These are phyloP conservation scores for Trametopsis cervina DNA, from an alignment of 768 basidiomycete genomes.

Conservation along the genomic window DNA sequence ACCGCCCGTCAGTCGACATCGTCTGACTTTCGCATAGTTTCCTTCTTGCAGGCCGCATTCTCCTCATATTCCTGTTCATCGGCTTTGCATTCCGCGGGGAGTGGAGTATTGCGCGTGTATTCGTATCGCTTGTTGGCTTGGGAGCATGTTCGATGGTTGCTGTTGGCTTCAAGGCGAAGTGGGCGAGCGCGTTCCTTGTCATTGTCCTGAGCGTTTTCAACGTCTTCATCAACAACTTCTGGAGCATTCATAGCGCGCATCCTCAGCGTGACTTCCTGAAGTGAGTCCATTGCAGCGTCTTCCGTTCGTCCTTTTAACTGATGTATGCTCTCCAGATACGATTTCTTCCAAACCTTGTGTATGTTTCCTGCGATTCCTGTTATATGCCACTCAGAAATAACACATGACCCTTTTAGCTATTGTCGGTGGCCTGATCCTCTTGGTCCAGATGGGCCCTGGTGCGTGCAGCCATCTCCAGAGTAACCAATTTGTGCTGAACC, in stretches of 20 bases:
- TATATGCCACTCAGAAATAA: no score
- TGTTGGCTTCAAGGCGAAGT: slow-evolving; percentile 98
- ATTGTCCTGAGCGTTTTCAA: slow-evolving; percentile 91
- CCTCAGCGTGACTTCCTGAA: slow-evolving; percentile 98
- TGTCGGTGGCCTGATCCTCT: slow-evolving; percentile 92
- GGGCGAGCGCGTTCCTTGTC: slow-evolving; percentile 95
- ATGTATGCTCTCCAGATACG: slow-evolving; percentile 57
- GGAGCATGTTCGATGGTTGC: slow-evolving; percentile 95
- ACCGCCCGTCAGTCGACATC: slow-evolving; percentile 3
- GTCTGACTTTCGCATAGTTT: slow-evolving; percentile 50
- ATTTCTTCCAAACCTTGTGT: slow-evolving; percentile 98
- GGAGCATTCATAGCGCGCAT: slow-evolving; percentile 87
- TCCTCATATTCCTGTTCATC: slow-evolving; percentile 98
- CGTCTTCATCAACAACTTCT: slow-evolving; percentile 98
- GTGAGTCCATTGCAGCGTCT: no score
- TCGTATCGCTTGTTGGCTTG: slow-evolving; percentile 87
- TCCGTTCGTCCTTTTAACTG: not conserved
- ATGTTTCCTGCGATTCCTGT: slow-evolving; percentile 15
- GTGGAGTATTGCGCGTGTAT: slow-evolving; percentile 81
- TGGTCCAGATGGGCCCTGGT: slow-evolving; percentile 98
- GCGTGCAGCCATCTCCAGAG: slow-evolving; percentile 20
- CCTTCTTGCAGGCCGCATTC: slow-evolving; percentile 92
- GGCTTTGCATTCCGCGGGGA: slow-evolving; percentile 93
- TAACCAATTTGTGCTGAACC: not conserved
- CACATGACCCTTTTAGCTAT: slow-evolving; percentile 46